These are phyloP conservation scores for Myxozyma lipomycoides DNA, from an alignment of 805 yeast genomes.

Conservation along the genomic window DNA sequence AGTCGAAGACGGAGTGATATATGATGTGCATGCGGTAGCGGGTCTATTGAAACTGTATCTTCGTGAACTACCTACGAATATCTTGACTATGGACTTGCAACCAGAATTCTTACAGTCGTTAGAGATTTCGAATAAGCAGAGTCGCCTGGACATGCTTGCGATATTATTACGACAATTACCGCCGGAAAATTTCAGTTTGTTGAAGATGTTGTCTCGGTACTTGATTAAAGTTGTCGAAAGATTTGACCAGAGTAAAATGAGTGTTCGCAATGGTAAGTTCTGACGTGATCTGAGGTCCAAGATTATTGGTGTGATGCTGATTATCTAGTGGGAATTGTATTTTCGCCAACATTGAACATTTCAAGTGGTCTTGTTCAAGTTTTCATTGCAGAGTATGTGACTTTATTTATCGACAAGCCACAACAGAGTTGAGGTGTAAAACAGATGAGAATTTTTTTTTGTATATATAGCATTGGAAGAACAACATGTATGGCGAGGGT, in stretches of 20 bases:
- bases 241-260: slow-evolving; percentile 73
- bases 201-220: slow-evolving; percentile 63
- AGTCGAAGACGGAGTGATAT: slow-evolving; percentile 32
- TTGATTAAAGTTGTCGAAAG: slow-evolving; percentile 60
- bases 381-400: slow-evolving; percentile 57
- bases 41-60: slow-evolving; percentile 80
- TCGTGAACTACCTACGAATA: slow-evolving; percentile 66
- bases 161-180: slow-evolving; percentile 45
- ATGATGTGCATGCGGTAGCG: slow-evolving; percentile 80
- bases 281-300: too few species aligned
- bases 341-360: slow-evolving; percentile 73
- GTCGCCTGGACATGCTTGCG: slow-evolving; percentile 33
- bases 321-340: slow-evolving; percentile 57
- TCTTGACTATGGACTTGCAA: slow-evolving; percentile 55
- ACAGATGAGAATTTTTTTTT: slow-evolving; percentile 1
- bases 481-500: too few species aligned
- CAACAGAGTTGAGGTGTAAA: neutral
- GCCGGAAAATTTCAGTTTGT: slow-evolving; percentile 52
- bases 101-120: slow-evolving; percentile 41
- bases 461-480: too few species aligned
- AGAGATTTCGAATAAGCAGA: slow-evolving; percentile 32
- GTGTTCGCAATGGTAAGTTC: slow-evolving; percentile 51
- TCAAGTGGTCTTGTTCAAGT: slow-evolving; percentile 58
- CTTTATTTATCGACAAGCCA: slow-evolving; percentile 52
- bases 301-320: neutral